These are phyloP conservation scores for Maudiozyma turicensis DNA, from an alignment of 805 yeast species.

Conservation along the genomic window DNA sequence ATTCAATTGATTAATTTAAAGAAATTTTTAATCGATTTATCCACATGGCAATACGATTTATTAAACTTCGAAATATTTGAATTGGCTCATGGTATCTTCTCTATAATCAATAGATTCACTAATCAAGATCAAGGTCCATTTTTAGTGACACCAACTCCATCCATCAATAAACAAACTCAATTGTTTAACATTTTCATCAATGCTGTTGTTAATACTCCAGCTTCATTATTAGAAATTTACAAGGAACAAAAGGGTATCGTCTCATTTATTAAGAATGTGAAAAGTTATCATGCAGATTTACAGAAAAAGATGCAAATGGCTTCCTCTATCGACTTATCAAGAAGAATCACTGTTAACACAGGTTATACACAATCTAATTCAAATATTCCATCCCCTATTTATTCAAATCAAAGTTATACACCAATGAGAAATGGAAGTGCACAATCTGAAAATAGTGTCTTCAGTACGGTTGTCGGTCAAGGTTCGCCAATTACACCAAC, in stretches of 20 bases:
- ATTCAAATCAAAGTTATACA: slow-evolving; percentile 21
- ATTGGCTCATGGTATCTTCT: slow-evolving; percentile 23
- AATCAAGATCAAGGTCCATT: slow-evolving; percentile 26
- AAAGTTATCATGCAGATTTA: slow-evolving; percentile 14
- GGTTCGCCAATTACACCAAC: slow-evolving; percentile 29
- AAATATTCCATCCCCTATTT: slow-evolving; percentile 24
- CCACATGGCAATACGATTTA: slow-evolving; percentile 39
- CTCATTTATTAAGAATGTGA: slow-evolving; percentile 17
- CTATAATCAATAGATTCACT: slow-evolving; percentile 24
- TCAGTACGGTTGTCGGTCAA: slow-evolving; percentile 17
- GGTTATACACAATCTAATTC: slow-evolving; percentile 5
- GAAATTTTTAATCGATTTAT: slow-evolving; percentile 39
- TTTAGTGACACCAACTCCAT: slow-evolving; percentile 18
- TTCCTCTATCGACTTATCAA: slow-evolving; percentile 17
- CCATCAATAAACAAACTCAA: slow-evolving; percentile 15
- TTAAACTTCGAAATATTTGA: slow-evolving; percentile 25
- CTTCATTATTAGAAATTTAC: slow-evolving; percentile 17
- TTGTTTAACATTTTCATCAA: slow-evolving; percentile 18
- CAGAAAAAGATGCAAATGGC: slow-evolving; percentile 22
- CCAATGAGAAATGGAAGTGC: slow-evolving; percentile 27
- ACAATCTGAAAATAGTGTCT: slow-evolving; percentile 26
- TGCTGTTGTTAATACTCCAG: slow-evolving; percentile 19
- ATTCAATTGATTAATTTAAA: slow-evolving; percentile 38
- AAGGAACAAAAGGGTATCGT: slow-evolving; percentile 18
- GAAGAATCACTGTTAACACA: slow-evolving; percentile 9